Evolutionary conservation across 371 early-diverging fungal genomes (phyloP), one percentile per base, ranked within the genome.

Genomic region (Haplosporangium sp.): DNA sequence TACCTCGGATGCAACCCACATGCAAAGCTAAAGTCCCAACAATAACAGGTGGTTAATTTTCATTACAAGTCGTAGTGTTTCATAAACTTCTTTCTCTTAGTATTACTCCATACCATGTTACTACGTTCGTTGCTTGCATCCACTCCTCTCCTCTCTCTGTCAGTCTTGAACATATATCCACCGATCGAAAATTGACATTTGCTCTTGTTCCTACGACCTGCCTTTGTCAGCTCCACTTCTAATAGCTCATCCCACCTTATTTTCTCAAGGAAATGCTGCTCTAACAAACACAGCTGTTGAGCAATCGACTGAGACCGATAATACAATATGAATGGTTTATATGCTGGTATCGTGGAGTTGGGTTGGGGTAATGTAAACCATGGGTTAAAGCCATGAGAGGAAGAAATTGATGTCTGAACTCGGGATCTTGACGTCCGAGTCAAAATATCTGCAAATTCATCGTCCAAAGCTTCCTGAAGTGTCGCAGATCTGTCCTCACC

Each of bases 1-100:
- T 40, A 94, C 87, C 65, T 92, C 92, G 19, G 91, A 89, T 2
- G 91, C 88, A 0, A 92, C 93, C 93, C 94, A 93, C 73, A 73
- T 62, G 37, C 68, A 73, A 1, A 64, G 50, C 74, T 59, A 50
- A 37, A 55, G 48, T 7, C 3, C 19, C 6, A 20, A 40, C 27
- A 27, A 27, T 27, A 27, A 27, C 27, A 27, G 27, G 27, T 27
- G 27, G 27, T 27, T 27, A 27, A 27, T 27, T 27, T 27, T 27
- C 27, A 27, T 27, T 27, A 27, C 27, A 27, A 27, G 27, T 1
- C 27, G 27, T 27, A 27, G 1, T 27, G 27, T 27, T 27, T 27
- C 27, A 27, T 27, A 27, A 27, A 27, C 7, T 45, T 20, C 47
- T 27, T 59, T 52, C 52, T n/a, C 52, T n/a, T 2, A 39, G 65